A percentile compares a stretch with the other conserved stretches of the same genome.
Evolutionary conservation across 768 basidiomycete genomes (phyloP).

Genomic region (Naganishia vaughanmartiniae): DNA sequence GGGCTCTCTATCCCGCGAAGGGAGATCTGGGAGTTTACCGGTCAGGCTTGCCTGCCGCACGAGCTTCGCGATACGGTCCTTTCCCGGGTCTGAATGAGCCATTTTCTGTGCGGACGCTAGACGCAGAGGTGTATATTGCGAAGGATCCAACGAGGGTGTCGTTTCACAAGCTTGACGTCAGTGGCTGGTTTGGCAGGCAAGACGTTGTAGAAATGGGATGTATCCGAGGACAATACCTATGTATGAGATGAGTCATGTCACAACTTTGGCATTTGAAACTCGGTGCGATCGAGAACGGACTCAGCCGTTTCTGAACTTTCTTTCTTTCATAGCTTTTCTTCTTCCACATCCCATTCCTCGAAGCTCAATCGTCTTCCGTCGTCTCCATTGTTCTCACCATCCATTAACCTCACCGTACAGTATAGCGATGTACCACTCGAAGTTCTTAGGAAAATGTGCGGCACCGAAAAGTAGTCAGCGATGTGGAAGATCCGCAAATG

Average conservation of each 20-base stretch:
- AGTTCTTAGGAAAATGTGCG: no score
- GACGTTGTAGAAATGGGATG: background rate
- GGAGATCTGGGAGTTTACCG: slow-evolving; percentile 23
- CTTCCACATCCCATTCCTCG: background rate
- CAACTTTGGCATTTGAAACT: background rate
- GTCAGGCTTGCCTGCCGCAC: background rate
- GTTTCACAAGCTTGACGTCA: background rate
- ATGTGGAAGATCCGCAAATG: no score
- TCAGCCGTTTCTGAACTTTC: background rate
- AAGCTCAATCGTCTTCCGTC: no score
- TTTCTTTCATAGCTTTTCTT: no score
- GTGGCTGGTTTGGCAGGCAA: background rate
- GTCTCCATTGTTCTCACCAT: no score
- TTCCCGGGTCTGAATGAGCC: slow-evolving; percentile 9
- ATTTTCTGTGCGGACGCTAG: background rate
- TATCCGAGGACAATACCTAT: background rate
- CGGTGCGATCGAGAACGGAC: slow-evolving; percentile 4
- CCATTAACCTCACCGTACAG: no score
- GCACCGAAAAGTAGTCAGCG: no score
- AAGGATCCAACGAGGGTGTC: background rate
- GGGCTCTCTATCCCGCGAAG: slow-evolving; percentile 16
- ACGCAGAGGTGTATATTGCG: background rate
- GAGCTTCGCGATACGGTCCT: slow-evolving; percentile 3
- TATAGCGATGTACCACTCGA: no score
- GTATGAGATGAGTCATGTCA: background rate